These are phyloP conservation scores for Paramecium sexaurelia DNA, from an alignment of 73 alveolate species.

Conservation along the genomic window DNA sequence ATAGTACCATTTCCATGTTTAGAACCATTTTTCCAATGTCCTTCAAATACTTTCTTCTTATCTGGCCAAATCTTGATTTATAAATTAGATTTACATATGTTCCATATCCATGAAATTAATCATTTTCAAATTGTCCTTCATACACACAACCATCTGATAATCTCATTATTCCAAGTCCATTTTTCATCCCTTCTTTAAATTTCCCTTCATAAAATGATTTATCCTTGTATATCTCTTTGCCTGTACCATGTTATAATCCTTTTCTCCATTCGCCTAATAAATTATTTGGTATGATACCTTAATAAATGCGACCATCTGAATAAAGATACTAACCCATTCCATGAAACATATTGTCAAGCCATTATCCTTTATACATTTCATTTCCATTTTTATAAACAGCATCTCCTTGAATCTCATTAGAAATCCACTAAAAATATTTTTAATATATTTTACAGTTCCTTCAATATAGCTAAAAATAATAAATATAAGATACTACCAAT, in stretches of 20 bases:
- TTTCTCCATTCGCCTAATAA: neutral
- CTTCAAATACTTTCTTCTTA: conserved; percentile 40
- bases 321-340: neutral
- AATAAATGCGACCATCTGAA: conserved; percentile 19
- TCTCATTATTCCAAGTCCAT: conserved; percentile 36
- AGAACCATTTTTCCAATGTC: conserved; percentile 57
- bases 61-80: neutral
- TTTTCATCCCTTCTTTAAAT: conserved; percentile 14
- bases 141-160: conserved; percentile 31
- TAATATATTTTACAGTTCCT: conserved; percentile 4
- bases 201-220: conserved; percentile 42
- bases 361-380: neutral
- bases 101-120: conserved; percentile 65
- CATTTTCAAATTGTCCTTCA: conserved; percentile 49
- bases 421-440: neutral
- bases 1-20: conserved; percentile 58
- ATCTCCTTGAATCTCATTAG: neutral
- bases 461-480: neutral
- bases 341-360: neutral
- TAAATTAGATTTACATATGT: neutral
- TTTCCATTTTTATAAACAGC: neutral
- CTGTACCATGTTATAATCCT: conserved; percentile 10
- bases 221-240: neutral
- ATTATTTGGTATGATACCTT: neutral
- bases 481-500: neutral